Evolutionary conservation across 2,329 filamentous ascomycete genomes (phyloP).

Genomic region (Exophiala viscosa): DNA sequence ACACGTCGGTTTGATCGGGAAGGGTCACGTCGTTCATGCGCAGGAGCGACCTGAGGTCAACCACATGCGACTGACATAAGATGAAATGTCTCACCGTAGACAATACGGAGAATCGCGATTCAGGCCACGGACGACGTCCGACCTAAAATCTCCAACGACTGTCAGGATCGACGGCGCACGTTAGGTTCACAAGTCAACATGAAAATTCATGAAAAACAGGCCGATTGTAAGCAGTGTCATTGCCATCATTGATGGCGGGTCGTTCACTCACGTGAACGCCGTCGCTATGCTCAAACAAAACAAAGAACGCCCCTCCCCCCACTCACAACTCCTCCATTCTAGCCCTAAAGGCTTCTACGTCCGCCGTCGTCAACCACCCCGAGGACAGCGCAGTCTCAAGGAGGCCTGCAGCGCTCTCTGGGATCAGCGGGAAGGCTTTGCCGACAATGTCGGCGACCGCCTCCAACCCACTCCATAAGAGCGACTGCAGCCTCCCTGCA

Average conservation of each 20-base stretch:
- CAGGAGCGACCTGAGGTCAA: too few relatives aligned
- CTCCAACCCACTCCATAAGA: conserved; percentile 21
- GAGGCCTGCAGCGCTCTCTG: conserved; percentile 19
- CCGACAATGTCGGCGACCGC: conserved; percentile 16
- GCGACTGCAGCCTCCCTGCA: conserved; percentile 21
- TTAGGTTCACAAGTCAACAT: too few relatives aligned
- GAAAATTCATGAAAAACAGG: background rate
- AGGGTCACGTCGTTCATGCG: too few relatives aligned
- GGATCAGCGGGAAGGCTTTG: conserved; percentile 8
- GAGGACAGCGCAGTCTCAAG: conserved; percentile 16
- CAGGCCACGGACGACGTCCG: too few relatives aligned
- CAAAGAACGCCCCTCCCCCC: conserved; percentile 42
- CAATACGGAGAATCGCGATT: too few relatives aligned
- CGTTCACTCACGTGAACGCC: conserved; percentile 34
- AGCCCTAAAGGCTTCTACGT: conserved; percentile 24
- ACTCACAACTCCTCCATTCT: conserved; percentile 28
- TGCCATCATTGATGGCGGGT: conserved; percentile 10
- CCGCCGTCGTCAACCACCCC: conserved; percentile 20
- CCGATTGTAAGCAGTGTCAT: conserved; percentile 3
- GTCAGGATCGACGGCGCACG: too few relatives aligned
- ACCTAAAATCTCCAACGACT: too few relatives aligned
- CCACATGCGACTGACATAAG: too few relatives aligned
- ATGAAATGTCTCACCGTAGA: too few relatives aligned
- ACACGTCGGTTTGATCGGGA: background rate
- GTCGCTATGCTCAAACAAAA: conserved; percentile 40